Conservation (phyloP, 495 filamentous ascomycete species). For the Penicillium daleae region DNA sequence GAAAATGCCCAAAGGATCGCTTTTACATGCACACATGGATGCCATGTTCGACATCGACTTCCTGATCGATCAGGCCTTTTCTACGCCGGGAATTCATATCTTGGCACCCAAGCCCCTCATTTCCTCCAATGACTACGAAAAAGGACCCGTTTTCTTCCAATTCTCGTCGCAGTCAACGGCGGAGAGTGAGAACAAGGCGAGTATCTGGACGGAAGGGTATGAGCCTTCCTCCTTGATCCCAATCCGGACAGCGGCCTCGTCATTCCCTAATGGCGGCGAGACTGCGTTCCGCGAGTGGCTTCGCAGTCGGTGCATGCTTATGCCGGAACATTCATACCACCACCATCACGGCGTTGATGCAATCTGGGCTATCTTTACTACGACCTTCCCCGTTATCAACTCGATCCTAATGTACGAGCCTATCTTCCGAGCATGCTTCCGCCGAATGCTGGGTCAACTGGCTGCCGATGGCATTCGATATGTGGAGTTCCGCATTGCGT, state of each 20-base stretch:
- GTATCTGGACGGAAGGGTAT: slow-evolving; percentile 70
- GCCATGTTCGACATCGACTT: slow-evolving; percentile 88
- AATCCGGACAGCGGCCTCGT: slow-evolving; percentile 65
- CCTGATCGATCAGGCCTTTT: slow-evolving; percentile 69
- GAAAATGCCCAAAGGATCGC: slow-evolving; percentile 86
- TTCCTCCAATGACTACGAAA: slow-evolving; percentile 47
- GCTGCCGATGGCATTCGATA: slow-evolving; percentile 79
- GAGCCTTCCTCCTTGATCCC: slow-evolving; percentile 56
- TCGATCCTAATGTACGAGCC: slow-evolving; percentile 88
- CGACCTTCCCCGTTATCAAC: slow-evolving; percentile 69
- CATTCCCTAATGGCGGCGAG: slow-evolving; percentile 71
- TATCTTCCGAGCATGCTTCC: slow-evolving; percentile 78
- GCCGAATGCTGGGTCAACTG: slow-evolving; percentile 66
- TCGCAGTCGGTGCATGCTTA: slow-evolving; percentile 70
- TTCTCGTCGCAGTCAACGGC: slow-evolving; percentile 39
- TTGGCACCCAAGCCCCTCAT: slow-evolving; percentile 56
- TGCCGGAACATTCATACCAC: slow-evolving; percentile 69
- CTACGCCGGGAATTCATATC: slow-evolving; percentile 76
- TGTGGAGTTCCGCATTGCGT: slow-evolving; percentile 69
- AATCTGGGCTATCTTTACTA: slow-evolving; percentile 78
- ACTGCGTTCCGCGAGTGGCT: slow-evolving; percentile 79
- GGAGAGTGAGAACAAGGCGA: slow-evolving; percentile 27
- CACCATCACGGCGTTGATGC: slow-evolving; percentile 80
- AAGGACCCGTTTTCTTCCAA: slow-evolving; percentile 54
- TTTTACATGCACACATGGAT: slow-evolving; percentile 87